Evolutionary conservation across 1,284 basidiomycete species (phyloP).

Genomic region (Ustilago lituana): DNA sequence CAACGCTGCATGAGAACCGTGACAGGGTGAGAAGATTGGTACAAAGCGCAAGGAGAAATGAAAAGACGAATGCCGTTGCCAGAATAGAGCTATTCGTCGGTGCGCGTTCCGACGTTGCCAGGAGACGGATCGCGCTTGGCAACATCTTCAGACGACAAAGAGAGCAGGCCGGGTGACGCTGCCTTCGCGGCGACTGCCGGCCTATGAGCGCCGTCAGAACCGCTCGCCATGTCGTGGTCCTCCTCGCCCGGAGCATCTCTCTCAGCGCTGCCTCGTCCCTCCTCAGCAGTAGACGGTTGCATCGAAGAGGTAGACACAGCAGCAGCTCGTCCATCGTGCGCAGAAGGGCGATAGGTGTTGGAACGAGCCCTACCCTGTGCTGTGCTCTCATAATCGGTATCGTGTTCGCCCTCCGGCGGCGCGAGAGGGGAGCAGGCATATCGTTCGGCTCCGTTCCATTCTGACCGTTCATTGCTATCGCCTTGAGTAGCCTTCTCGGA

Average conservation of each 20-base stretch:
- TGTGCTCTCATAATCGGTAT: not conserved
- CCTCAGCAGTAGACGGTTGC: not conserved
- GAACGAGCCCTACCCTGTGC: conserved; percentile 14
- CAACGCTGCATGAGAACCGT: too few relatives aligned
- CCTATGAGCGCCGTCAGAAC: not conserved
- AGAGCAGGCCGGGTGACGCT: conserved; percentile 10
- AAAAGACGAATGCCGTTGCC: too few relatives aligned
- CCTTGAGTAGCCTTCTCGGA: not conserved
- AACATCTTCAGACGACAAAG: not conserved
- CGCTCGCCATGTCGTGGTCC: not conserved
- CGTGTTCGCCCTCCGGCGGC: not conserved
- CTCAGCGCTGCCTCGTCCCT: not conserved
- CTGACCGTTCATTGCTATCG: not conserved
- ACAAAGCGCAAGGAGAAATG: too few relatives aligned
- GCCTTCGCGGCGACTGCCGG: not conserved
- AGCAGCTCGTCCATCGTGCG: conserved; percentile 3
- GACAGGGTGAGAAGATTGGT: too few relatives aligned
- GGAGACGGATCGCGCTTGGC: not conserved
- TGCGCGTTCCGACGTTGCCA: too few relatives aligned
- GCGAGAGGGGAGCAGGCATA: not conserved
- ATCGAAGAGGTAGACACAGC: not conserved
- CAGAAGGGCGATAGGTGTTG: conserved; percentile 24
- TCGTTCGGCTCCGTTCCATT: not conserved
- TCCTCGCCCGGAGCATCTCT: not conserved
- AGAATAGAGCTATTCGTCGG: too few relatives aligned